Conservation (phyloP, 129 eudicot genomes). For the Flaveria sonorensis region DNA sequence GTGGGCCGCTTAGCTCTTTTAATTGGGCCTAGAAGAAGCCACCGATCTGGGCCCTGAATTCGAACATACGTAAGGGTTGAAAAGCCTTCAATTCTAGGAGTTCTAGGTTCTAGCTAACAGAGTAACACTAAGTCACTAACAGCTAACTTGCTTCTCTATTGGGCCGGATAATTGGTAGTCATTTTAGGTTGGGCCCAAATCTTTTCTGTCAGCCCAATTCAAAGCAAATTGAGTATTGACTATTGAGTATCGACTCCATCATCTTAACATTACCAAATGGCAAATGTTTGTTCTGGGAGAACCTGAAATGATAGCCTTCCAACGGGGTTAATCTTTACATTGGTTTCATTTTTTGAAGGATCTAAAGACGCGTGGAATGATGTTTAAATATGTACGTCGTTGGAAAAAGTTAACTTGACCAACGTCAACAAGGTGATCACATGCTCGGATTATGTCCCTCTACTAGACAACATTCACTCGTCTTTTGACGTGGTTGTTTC, state of each 20-base stretch:
- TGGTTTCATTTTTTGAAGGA: background rate
- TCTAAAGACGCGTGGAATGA: background rate
- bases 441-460: background rate
- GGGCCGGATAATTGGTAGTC: background rate
- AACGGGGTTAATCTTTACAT: no score
- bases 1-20: background rate
- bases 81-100: background rate
- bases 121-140: no score
- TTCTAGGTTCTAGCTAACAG: no score
- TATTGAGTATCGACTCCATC: background rate
- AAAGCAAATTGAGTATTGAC: no score
- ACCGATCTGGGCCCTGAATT: background rate
- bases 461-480: background rate
- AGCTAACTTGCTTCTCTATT: background rate
- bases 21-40: background rate
- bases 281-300: background rate
- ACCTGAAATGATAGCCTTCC: no score
- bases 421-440: background rate
- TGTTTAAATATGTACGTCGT: background rate
- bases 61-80: background rate
- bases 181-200: background rate
- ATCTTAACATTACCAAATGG: background rate
- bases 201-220: background rate
- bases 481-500: background rate
- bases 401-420: background rate